Evolutionary conservation across 2,329 filamentous ascomycete genomes (phyloP), one percentile per base, ranked within the genome.

Genomic region (Graphium sp.): DNA sequence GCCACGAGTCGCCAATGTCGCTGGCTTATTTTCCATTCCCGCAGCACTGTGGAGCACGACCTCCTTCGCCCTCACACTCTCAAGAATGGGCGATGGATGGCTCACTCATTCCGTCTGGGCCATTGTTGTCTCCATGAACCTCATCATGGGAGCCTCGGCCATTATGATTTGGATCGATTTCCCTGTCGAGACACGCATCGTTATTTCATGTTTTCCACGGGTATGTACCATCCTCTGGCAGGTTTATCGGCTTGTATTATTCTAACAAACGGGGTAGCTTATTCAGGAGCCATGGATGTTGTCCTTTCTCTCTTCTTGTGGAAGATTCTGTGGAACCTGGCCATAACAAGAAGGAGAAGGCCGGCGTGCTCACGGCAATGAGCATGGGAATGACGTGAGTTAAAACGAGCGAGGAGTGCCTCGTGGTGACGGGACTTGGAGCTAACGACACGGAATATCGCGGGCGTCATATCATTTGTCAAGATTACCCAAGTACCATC

Each of bases 331-430:
- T 51, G 49, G 50, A 41, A 39, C 1, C 38, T 53, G 14, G 42
- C 41, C 5, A 53, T 56, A 45, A 51, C 43, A 30, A 40, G 22
- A 50, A 45, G 32, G 54, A 57, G 26, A 53, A 55, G 29, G 28
- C 50, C 6, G 52, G 53, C 4, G 52, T 53, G 1, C 34, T 48
- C 9, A 36, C 51, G 3, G 53, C 53, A 5, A 55, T 57, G 55
- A 53, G 50, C 35, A 49, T 57, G 41, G 53, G 54, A 2, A 33
- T 56, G 2, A 50, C 56, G 50, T 53, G 35, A 38, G 47, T 32
- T 15, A 15, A 33, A 32, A 13, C 32, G 37, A n/a, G 28, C 24
- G 2, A 13, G 4, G 12, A 22, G 20, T 22, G 3, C n/a, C n/a
- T n/a, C n/a, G n/a, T n/a, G 20, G 20, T 22, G 10, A 9, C 20